Evolutionary conservation across 805 yeast species (phyloP).

Genomic region (Scheffersomyces coipomensis): DNA sequence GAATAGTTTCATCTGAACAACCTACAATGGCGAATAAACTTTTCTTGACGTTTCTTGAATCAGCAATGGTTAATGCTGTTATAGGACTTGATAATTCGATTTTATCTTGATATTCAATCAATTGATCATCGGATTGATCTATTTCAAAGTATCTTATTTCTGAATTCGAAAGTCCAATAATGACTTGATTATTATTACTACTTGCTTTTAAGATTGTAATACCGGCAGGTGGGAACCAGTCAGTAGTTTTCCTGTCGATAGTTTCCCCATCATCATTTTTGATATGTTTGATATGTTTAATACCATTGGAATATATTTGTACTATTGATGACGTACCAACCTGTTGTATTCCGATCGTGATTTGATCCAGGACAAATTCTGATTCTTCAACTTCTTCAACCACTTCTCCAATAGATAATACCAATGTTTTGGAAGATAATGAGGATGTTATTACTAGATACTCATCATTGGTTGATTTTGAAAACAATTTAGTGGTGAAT

Average conservation of each 20-base stretch:
- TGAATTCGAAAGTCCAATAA: conserved; percentile 66
- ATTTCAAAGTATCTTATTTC: conserved; percentile 83
- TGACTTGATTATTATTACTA: conserved; percentile 66
- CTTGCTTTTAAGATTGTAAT: conserved; percentile 59
- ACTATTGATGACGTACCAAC: conserved; percentile 62
- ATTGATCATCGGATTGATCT: conserved; percentile 53
- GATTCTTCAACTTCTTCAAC: conserved; percentile 75
- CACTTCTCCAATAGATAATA: conserved; percentile 74
- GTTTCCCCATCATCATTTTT: conserved; percentile 10
- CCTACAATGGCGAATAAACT: conserved; percentile 69
- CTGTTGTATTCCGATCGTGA: conserved; percentile 68
- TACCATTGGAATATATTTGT: conserved; percentile 72
- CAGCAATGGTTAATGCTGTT: conserved; percentile 42
- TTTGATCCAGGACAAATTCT: conserved; percentile 52
- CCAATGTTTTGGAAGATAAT: conserved; percentile 64
- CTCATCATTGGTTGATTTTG: conserved; percentile 50
- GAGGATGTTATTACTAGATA: conserved; percentile 60
- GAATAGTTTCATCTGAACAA: conserved; percentile 65
- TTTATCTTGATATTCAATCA: conserved; percentile 69
- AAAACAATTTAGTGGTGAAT: conserved; percentile 56
- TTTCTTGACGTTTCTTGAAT: conserved; percentile 37
- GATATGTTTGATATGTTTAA: conserved; percentile 48
- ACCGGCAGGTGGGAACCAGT: conserved; percentile 87
- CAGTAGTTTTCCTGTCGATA: conserved; percentile 36
- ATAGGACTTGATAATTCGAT: conserved; percentile 53